Evolutionary conservation across 805 yeast genomes (phyloP), one percentile per base, ranked within the genome.

Genomic region (Metschnikowia kofuensis): DNA sequence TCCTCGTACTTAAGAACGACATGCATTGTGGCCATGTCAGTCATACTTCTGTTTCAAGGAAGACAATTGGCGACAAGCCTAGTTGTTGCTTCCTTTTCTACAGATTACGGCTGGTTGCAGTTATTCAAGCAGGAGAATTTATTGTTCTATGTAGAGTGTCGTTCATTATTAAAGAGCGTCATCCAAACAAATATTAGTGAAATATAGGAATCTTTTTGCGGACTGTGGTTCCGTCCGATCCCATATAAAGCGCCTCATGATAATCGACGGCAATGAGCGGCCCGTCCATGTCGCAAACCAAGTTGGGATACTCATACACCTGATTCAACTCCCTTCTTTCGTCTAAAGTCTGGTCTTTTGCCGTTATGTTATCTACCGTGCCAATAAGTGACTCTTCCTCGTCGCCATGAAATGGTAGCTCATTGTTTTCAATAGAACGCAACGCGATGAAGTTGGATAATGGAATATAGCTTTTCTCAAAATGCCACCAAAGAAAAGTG

Each of bases 361-460:
- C 46, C 16, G 45, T 35, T 30, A 28, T 35, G 10, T 11, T 31
- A 6, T 39, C 40, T 13, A 15, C n/a, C 4, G 42, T 26, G 8
- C 42, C 47, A 29, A 49, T 34, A 8, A 55, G 43, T 12, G 56
- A 54, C 40, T 65, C 67, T 37, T 61, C 64, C 35, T 52, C 55
- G 28, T 55, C 58, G 30, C 56, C 64, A 13, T 52, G 58, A 38
- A 45, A 55, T 6, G 61, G 63, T 5, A 56, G 38, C 40, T 74
- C 76, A 47, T 72, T 68, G 43, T 76, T 75, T 38, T 83, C 77
- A 31, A 89, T 83, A 0, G 97, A 87, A 51, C 96, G 78, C 49
- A 92, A 72, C 0, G 98, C 97, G 58, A 92, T 91, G 65, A 87
- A 92, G 50, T 81, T 79, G 1, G 90, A 82, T 47, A 94, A 70